Percentiles rank a stretch among this genome's conserved stretches.
Conservation (phyloP, 1,284 basidiomycete genomes). For the Lentinus polychrous region DNA sequence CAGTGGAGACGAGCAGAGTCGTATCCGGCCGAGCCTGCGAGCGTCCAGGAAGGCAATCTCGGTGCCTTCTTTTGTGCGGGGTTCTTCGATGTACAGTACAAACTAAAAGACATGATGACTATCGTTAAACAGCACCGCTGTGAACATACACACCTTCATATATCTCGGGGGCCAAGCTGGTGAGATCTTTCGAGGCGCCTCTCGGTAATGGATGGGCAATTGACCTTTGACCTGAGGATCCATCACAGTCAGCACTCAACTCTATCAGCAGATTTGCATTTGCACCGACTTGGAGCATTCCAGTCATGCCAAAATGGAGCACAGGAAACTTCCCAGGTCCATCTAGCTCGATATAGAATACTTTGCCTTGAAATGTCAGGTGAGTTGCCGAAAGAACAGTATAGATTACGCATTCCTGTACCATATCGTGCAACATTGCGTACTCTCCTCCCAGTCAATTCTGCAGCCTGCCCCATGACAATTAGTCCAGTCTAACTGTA, state of each 20-base stretch:
- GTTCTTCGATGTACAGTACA: slow-evolving; percentile 43
- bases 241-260: neutral
- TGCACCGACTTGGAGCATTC: slow-evolving; percentile 58
- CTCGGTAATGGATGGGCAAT: slow-evolving; percentile 57
- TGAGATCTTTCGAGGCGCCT: slow-evolving; percentile 40
- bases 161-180: slow-evolving; percentile 75
- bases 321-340: slow-evolving; percentile 62
- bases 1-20: slow-evolving; percentile 53
- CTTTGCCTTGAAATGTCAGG: slow-evolving; percentile 49
- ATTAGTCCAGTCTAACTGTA: neutral
- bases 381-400: neutral
- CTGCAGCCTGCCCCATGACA: slow-evolving; percentile 40
- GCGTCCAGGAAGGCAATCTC: slow-evolving; percentile 64
- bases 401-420: too few species aligned
- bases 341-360: slow-evolving; percentile 67
- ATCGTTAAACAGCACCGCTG: neutral
- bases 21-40: slow-evolving; percentile 67
- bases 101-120: slow-evolving; percentile 38
- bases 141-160: slow-evolving; percentile 45
- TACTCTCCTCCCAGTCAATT: slow-evolving; percentile 55
- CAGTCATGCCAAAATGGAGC: slow-evolving; percentile 82
- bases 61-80: slow-evolving; percentile 25
- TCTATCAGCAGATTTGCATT: neutral
- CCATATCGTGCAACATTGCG: slow-evolving; percentile 59
- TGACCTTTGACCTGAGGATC: slow-evolving; percentile 54